phyloP scores from a whole-genome alignment of 208 protist species.

The Trypanosoma caninum region DNA sequence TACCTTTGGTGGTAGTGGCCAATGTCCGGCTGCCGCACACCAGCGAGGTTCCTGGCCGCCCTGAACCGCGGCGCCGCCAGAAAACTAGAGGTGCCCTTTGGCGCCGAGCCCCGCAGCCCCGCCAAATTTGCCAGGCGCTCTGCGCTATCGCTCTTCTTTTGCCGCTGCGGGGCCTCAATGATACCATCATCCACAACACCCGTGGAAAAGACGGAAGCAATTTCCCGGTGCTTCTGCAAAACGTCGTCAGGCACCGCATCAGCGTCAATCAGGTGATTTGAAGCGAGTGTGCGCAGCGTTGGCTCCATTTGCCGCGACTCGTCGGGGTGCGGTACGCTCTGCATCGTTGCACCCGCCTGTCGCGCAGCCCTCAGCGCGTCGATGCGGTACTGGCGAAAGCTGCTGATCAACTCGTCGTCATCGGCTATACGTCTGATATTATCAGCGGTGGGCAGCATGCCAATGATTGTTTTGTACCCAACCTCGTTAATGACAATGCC shows the following conservation, averaged over 20 bases:
- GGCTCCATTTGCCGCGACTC: constrained; percentile 55
- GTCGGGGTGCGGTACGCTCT: constrained; percentile 66
- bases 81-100: constrained; percentile 20
- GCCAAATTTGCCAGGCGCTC: neutral
- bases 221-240: constrained; percentile 16
- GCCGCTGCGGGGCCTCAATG: neutral
- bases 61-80: constrained; percentile 12
- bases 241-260: constrained; percentile 44
- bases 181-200: constrained; percentile 6
- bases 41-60: constrained; percentile 23
- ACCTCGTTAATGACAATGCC: constrained; percentile 52
- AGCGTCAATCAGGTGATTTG: constrained; percentile 47
- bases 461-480: constrained; percentile 68
- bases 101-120: neutral
- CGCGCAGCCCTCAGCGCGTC: constrained; percentile 54
- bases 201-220: constrained; percentile 15
- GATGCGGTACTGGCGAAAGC: constrained; percentile 72
- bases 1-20: constrained; percentile 73
- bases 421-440: constrained; percentile 63
- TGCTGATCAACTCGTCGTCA: constrained; percentile 79
- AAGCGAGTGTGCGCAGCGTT: constrained; percentile 27
- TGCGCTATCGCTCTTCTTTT: neutral
- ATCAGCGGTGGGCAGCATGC: constrained; percentile 50
- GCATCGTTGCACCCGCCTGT: constrained; percentile 32
- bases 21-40: constrained; percentile 50